Conservation (phyloP, 768 basidiomycete genomes). For the Amanita pseudoporphyria region DNA sequence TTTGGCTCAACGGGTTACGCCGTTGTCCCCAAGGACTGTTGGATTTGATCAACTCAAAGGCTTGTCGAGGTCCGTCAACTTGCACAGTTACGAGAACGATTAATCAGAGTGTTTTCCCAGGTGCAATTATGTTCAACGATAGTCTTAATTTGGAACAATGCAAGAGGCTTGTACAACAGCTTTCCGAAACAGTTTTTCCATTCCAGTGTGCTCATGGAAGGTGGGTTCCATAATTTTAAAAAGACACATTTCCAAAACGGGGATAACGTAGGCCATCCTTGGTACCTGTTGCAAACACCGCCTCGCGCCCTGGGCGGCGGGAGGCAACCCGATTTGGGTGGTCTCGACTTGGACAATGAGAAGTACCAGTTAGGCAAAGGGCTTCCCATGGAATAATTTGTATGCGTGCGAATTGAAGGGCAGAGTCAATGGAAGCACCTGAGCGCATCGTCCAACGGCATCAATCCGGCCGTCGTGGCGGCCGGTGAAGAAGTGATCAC, state of each 20-base stretch:
- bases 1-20: constrained; percentile 67
- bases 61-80: constrained; percentile 69
- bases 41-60: constrained; percentile 88
- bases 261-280: constrained; percentile 27
- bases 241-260: background rate
- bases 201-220: constrained; percentile 97
- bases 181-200: constrained; percentile 70
- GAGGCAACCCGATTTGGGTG: constrained; percentile 17
- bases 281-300: constrained; percentile 18
- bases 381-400: background rate
- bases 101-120: constrained; percentile 28
- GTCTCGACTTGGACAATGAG: constrained; percentile 11
- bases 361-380: constrained; percentile 2
- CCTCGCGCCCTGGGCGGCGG: constrained; percentile 8
- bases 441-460: too few species aligned
- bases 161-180: constrained; percentile 49
- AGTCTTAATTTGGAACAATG: constrained; percentile 59
- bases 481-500: too few species aligned
- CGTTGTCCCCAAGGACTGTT: constrained; percentile 78
- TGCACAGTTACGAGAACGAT: constrained; percentile 3
- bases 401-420: background rate
- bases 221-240: constrained; percentile 25
- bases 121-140: constrained; percentile 98
- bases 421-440: background rate
- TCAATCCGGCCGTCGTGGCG: too few species aligned